phyloP scores from a whole-genome alignment of 78 protist species.

The Trichosphaerium sp. region DNA sequence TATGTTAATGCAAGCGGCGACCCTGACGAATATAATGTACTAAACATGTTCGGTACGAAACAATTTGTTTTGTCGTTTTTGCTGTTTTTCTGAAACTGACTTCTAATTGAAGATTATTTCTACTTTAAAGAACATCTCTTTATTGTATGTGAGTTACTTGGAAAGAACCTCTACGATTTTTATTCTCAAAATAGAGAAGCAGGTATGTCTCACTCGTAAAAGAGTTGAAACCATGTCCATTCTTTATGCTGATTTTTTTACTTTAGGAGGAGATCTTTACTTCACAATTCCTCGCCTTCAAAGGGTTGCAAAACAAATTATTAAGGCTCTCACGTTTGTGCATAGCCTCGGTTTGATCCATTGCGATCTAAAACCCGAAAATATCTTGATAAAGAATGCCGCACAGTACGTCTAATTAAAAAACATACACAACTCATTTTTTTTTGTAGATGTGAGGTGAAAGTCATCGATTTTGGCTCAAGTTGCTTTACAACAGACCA shows the following conservation, averaged over 20 bases:
- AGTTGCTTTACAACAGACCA: conserved; percentile 44
- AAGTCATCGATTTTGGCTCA: conserved; percentile 69
- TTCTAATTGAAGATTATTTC: conserved; percentile 60
- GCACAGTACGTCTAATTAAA: background rate
- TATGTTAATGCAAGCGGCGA: conserved; percentile 27
- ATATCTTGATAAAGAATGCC: conserved; percentile 43
- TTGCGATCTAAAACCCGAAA: conserved; percentile 81
- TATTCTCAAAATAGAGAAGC: conserved; percentile 30
- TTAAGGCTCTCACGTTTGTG: conserved; percentile 18
- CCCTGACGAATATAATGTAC: conserved; percentile 30
- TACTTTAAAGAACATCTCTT: conserved; percentile 71
- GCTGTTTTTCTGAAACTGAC: no score
- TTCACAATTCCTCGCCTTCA: conserved; percentile 56
- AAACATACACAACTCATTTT: background rate
- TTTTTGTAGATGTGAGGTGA: conserved; percentile 27
- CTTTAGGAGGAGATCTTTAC: conserved; percentile 14
- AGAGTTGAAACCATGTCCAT: no score
- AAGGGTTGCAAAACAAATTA: conserved; percentile 31
- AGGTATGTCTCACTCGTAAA: no score
- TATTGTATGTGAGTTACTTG: conserved; percentile 63
- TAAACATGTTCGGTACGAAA: conserved; percentile 5
- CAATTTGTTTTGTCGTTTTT: background rate
- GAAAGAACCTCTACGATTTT: conserved; percentile 66
- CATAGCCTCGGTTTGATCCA: conserved; percentile 53
- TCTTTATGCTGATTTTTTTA: no score